Conservation (phyloP, 257 asterid species). For the Pogostemon cablin region DNA sequence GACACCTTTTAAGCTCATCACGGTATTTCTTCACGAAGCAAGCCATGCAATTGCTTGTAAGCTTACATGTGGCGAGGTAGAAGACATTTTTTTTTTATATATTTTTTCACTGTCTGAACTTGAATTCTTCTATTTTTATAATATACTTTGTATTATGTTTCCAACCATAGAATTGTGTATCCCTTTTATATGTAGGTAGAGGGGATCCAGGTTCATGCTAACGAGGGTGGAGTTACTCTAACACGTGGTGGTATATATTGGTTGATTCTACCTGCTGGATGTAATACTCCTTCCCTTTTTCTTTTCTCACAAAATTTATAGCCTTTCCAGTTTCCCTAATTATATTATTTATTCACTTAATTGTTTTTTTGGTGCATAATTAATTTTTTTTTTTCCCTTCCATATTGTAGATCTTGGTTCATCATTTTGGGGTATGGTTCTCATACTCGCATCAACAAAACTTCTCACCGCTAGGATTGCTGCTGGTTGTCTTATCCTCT, state of each 20-base stretch:
- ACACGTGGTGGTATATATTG: conserved; percentile 93
- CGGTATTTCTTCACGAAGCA: conserved; percentile 95
- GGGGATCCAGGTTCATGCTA: conserved; percentile 88
- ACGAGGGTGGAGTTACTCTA: conserved; percentile 87
- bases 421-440: conserved; percentile 95
- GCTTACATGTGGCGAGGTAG: conserved; percentile 95
- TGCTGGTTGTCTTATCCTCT: conserved; percentile 81
- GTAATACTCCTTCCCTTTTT: conserved; percentile 47
- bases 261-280: conserved; percentile 97
- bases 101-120: no score
- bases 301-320: conserved; percentile 8
- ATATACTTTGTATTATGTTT: no score
- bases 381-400: conserved; percentile 12
- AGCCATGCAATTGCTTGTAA: conserved; percentile 96
- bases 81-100: background rate
- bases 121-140: no score
- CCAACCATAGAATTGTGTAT: conserved; percentile 25
- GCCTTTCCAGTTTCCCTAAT: background rate
- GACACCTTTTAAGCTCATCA: conserved; percentile 92
- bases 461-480: conserved; percentile 79
- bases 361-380: background rate
- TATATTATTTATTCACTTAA: background rate
- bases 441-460: conserved; percentile 84
- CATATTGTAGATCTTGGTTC: conserved; percentile 77
- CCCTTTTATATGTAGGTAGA: conserved; percentile 63